These are phyloP conservation scores for Penicillium sp. DNA, from an alignment of 2,329 filamentous ascomycete genomes.

Conservation along the genomic window DNA sequence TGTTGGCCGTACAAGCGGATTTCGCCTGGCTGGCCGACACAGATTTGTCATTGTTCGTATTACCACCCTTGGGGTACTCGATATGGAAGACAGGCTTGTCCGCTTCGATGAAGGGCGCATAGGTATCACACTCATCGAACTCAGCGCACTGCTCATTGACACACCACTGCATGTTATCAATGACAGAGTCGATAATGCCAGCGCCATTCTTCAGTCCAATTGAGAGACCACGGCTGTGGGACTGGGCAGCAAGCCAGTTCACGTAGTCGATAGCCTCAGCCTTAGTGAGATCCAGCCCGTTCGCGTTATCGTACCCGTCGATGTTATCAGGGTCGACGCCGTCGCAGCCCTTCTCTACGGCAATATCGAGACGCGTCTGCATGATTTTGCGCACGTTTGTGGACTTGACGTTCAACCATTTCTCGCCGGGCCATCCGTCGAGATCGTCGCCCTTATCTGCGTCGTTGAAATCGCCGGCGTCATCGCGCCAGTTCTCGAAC, in stretches of 20 bases:
- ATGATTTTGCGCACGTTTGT: constrained; percentile 57
- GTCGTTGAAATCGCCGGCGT: constrained; percentile 47
- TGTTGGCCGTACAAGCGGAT: constrained; percentile 42
- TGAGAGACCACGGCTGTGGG: constrained; percentile 48
- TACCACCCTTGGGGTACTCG: constrained; percentile 54
- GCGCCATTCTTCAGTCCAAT: constrained; percentile 62
- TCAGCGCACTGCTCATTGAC: constrained; percentile 63
- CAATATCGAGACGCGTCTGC: constrained; percentile 51
- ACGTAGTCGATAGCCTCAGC: constrained; percentile 53
- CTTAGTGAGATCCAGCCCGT: constrained; percentile 52
- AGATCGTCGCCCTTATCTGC: constrained; percentile 52
- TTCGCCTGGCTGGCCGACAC: constrained; percentile 31
- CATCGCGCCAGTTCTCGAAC: constrained; percentile 56
- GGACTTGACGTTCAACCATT: constrained; percentile 56
- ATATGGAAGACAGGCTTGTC: constrained; percentile 65
- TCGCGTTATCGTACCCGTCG: constrained; percentile 57
- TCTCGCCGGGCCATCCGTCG: constrained; percentile 58
- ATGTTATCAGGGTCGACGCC: constrained; percentile 65
- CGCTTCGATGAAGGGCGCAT: constrained; percentile 49
- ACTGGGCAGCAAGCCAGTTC: constrained; percentile 50
- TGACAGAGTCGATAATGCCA: constrained; percentile 47
- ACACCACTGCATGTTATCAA: constrained; percentile 52
- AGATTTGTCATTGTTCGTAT: constrained; percentile 27
- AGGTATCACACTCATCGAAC: constrained; percentile 52
- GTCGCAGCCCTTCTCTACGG: constrained; percentile 55